phyloP scores from a whole-genome alignment of 345 rosid species.

The Sonneratia alba region DNA sequence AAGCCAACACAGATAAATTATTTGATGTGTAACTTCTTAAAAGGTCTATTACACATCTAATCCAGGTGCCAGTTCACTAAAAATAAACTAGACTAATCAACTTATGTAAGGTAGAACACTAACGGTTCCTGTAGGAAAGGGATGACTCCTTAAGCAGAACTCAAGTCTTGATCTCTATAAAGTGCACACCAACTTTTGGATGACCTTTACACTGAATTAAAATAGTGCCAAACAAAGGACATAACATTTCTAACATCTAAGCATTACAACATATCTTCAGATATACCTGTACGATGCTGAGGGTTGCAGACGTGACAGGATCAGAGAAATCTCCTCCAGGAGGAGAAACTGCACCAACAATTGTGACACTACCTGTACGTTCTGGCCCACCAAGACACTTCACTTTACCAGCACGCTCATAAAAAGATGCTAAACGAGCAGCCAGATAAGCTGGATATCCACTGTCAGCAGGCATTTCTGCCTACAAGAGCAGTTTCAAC shows the following conservation, averaged over 20 bases:
- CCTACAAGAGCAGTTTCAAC: slow-evolving; percentile 32
- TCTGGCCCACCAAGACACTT: slow-evolving; percentile 98
- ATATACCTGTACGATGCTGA: slow-evolving; percentile 94
- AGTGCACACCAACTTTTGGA: background rate
- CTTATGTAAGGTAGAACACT: background rate
- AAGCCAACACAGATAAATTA: background rate
- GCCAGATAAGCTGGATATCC: slow-evolving; percentile 99
- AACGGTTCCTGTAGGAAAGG: background rate
- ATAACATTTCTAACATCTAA: background rate
- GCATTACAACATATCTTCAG: slow-evolving; percentile 6
- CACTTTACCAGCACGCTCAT: slow-evolving; percentile 99
- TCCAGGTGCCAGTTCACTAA: background rate
- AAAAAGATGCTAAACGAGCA: slow-evolving; percentile 95
- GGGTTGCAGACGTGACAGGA: slow-evolving; percentile 99
- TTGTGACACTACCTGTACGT: slow-evolving; percentile 96
- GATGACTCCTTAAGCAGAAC: background rate
- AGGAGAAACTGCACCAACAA: slow-evolving; percentile 99
- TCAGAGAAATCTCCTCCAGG: slow-evolving; percentile 99
- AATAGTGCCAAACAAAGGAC: background rate
- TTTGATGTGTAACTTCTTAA: background rate
- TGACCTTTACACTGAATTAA: background rate
- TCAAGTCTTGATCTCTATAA: background rate
- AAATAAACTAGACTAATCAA: background rate
- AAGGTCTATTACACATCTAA: background rate
- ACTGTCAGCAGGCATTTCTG: slow-evolving; percentile 99